These are phyloP conservation scores for Fusarium sp. DNA, from an alignment of 2,329 filamentous ascomycete species.

Conservation along the genomic window DNA sequence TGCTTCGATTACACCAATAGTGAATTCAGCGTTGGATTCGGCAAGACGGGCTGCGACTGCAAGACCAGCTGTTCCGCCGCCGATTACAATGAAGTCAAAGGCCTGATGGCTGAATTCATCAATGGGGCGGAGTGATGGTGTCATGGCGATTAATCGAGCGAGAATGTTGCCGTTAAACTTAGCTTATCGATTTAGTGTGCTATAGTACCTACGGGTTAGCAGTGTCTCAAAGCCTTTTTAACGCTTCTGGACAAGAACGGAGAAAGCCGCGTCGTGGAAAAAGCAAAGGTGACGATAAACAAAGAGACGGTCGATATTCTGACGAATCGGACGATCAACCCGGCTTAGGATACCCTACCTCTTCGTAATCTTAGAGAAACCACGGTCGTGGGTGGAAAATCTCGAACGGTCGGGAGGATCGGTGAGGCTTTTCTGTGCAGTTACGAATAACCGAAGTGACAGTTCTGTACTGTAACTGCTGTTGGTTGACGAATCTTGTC, in stretches of 20 bases:
- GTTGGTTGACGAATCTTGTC: neutral
- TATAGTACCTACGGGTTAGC: neutral
- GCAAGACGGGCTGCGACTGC: conserved; percentile 62
- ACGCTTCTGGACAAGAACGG: neutral
- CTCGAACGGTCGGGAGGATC: neutral
- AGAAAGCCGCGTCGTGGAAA: neutral
- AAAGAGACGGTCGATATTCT: neutral
- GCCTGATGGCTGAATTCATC: conserved; percentile 43
- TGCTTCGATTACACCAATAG: conserved; percentile 51
- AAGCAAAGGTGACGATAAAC: neutral
- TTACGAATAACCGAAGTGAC: conserved; percentile 14
- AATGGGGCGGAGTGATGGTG: conserved; percentile 1
- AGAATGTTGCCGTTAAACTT: neutral
- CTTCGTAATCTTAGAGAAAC: neutral
- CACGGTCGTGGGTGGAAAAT: neutral
- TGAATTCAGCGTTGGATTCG: conserved; percentile 52
- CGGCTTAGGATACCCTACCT: neutral
- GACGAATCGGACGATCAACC: neutral
- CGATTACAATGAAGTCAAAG: conserved; percentile 60
- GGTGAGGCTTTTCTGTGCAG: conserved; percentile 19
- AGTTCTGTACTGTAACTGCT: neutral
- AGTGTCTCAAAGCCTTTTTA: conserved; percentile 13
- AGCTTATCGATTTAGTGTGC: neutral
- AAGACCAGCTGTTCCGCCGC: conserved; percentile 68
- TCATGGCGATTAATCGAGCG: conserved; percentile 15